Evolutionary conservation across 495 filamentous ascomycete species (phyloP).

Genomic region (Trichoderma orchidacearum): DNA sequence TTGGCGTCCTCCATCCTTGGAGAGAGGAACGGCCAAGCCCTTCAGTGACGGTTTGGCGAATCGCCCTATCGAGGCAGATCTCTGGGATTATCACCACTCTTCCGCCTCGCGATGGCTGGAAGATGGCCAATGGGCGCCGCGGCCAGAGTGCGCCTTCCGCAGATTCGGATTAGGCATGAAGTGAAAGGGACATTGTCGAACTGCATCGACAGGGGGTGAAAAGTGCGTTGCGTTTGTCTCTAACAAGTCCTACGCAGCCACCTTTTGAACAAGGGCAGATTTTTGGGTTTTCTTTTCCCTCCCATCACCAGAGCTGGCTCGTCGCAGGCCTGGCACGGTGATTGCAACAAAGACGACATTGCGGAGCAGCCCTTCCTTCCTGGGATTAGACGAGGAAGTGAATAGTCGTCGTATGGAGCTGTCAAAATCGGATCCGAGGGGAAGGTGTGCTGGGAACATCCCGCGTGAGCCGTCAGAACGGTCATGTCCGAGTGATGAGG

Average conservation of each 20-base stretch:
- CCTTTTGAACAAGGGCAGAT: background rate
- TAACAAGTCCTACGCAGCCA: background rate
- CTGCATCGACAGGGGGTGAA: background rate
- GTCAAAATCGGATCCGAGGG: background rate
- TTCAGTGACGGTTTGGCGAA: background rate
- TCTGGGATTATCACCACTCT: background rate
- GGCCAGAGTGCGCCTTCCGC: background rate
- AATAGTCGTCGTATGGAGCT: no score
- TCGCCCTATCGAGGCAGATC: constrained; percentile 1
- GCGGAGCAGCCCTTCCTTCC: no score
- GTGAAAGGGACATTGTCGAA: background rate
- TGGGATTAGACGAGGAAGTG: no score
- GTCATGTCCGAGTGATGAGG: background rate
- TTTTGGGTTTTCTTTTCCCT: background rate
- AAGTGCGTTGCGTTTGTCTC: background rate
- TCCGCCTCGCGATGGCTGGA: background rate
- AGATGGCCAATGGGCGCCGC: background rate
- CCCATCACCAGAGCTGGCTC: background rate
- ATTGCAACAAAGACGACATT: background rate
- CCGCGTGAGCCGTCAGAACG: background rate
- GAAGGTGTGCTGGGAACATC: background rate
- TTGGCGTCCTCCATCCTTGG: background rate
- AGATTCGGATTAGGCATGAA: background rate
- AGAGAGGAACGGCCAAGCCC: background rate
- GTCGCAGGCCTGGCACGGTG: background rate